Percentiles rank a stretch among this genome's conserved stretches.
phyloP scores from a whole-genome alignment of 1,284 basidiomycete species.

The Lentinula novae-zelandiae region DNA sequence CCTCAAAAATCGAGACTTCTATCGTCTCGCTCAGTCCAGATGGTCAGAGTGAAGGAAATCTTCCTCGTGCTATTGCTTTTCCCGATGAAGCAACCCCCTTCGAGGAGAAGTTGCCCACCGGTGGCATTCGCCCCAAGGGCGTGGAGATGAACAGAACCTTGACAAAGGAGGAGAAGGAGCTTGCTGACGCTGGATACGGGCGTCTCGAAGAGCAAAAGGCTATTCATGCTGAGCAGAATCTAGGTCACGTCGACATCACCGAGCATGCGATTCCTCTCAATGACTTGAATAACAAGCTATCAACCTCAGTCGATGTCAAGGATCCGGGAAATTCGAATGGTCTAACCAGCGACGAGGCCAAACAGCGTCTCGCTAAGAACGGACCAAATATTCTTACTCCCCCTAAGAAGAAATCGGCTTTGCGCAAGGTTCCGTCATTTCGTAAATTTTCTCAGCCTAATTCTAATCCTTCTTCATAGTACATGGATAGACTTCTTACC shows the following conservation, averaged over 20 bases:
- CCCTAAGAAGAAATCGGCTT: constrained; percentile 63
- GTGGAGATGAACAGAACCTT: constrained; percentile 57
- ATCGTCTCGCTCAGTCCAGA: not conserved
- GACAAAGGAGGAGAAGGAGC: constrained; percentile 63
- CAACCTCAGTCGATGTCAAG: constrained; percentile 49
- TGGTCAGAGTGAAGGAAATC: constrained; percentile 22
- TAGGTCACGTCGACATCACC: constrained; percentile 46
- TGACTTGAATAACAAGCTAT: constrained; percentile 36
- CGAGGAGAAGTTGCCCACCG: constrained; percentile 36
- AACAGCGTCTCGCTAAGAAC: constrained; percentile 45
- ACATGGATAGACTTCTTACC: constrained; percentile 56
- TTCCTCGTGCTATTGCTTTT: constrained; percentile 42
- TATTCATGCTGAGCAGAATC: constrained; percentile 29
- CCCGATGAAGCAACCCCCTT: constrained; percentile 36
- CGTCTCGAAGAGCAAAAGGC: constrained; percentile 47
- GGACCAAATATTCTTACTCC: constrained; percentile 63
- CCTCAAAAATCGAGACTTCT: not conserved
- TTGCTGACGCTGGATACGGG: constrained; percentile 66
- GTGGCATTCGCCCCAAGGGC: constrained; percentile 40
- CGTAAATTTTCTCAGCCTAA: constrained; percentile 1
- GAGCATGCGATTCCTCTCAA: constrained; percentile 50
- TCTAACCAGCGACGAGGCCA: constrained; percentile 52
- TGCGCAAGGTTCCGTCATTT: constrained; percentile 48
- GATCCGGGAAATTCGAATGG: constrained; percentile 49
- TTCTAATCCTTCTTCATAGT: constrained; percentile 32